phyloP scores from a whole-genome alignment of 345 rosid genomes.

The Arabidopsis suecica region DNA sequence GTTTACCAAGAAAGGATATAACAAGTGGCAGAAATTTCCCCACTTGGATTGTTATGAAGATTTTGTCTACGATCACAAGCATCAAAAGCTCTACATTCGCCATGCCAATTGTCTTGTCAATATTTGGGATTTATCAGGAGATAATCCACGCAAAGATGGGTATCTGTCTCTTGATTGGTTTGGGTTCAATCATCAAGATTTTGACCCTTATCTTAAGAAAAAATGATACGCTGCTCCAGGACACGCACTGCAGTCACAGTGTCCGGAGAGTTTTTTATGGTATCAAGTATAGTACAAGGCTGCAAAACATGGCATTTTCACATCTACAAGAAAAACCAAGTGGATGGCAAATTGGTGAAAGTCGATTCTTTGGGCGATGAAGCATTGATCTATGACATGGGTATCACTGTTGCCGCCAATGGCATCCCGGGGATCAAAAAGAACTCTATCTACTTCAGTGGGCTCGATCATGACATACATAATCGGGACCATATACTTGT shows the following conservation, averaged over 20 bases:
- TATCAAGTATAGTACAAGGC: neutral
- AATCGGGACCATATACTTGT: no score
- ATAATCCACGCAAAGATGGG: neutral
- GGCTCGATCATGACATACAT: no score
- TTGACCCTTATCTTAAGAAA: neutral
- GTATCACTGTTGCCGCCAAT: neutral
- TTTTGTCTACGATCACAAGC: conserved; percentile 1
- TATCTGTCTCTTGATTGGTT: neutral
- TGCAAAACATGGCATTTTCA: conserved; percentile 12
- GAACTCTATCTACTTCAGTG: no score
- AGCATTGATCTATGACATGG: conserved; percentile 28
- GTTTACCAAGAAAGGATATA: neutral
- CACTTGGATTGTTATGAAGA: neutral
- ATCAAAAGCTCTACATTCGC: conserved; percentile 7
- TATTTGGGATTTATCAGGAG: conserved; percentile 22
- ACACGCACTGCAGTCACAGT: neutral
- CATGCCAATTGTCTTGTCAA: neutral
- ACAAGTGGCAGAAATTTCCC: neutral
- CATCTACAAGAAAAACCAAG: neutral
- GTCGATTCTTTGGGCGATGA: conserved; percentile 17
- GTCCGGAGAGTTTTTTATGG: conserved; percentile 5
- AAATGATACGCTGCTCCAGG: neutral
- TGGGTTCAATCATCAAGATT: neutral
- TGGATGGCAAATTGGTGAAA: neutral
- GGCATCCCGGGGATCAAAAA: no score